Evolutionary conservation across 306 rosid genomes (phyloP), one percentile per base, ranked within the genome.

Genomic region (Glycine soja): DNA sequence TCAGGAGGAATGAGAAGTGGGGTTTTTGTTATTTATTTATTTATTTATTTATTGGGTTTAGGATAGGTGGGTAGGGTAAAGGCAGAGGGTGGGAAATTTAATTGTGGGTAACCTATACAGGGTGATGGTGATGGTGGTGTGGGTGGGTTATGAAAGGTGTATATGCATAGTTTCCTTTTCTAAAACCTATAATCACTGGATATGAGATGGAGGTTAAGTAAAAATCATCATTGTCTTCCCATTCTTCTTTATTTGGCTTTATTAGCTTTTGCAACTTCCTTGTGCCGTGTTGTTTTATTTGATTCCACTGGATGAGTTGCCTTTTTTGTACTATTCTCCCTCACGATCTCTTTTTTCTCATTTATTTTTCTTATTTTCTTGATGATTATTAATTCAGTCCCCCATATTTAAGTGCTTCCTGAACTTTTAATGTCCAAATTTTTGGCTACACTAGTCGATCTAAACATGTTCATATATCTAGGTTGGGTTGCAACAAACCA

Each of bases 101-200:
- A 64, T 88, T 85, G 85, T 88, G 80, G 92, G 87, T 67, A 85
- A 87, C 85, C 62, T 78, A 91, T 91, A 89, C 83, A 85, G 76
- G 82, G 80, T 89, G 82, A 77, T 85, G 89, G 88, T 43, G 30
- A 24, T 1, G 30, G 30, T 24, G 30, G 30, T 24, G 30, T 24
- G 90, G 88, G 85, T 72, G 92, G 91, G 88, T 78, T 76, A 78
- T 83, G 87, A 90, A 85, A 90, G 95, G 90, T 91, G 95, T 90
- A 88, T 86, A 88, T 93, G 92, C 86, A 90, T 86, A 93, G 90
- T 86, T 88, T 87, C 86, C 30, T 24, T 46, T 82, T 77, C 82
- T 48, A 19, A 77, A 83, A 84, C 88, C 88, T 89, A 90, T 82
- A 81, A 80, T 81, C 76, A 90, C 88, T 89, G 30, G 80, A 88